Percentiles rank a stretch among this genome's conserved stretches.
Evolutionary conservation across 2,329 filamentous ascomycete genomes (phyloP).

Genomic region (Alternaria sp.): DNA sequence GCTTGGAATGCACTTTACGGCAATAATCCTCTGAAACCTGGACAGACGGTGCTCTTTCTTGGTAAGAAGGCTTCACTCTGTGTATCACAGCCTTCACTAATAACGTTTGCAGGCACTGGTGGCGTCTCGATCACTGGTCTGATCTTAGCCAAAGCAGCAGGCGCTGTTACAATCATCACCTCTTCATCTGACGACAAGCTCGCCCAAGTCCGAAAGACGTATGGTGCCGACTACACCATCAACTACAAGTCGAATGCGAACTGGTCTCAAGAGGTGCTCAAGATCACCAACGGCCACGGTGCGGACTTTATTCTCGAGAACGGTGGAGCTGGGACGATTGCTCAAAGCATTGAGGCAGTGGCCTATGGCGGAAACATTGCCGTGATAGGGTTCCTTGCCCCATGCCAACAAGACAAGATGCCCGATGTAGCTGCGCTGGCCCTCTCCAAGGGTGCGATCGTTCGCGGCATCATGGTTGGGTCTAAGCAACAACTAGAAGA

Average conservation of each 20-base stretch:
- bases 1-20: slow-evolving; percentile 30
- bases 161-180: slow-evolving; percentile 57
- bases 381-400: slow-evolving; percentile 55
- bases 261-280: slow-evolving; percentile 58
- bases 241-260: slow-evolving; percentile 60
- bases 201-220: slow-evolving; percentile 49
- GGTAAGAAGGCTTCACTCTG: slow-evolving; percentile 9
- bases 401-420: slow-evolving; percentile 36
- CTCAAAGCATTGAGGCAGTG: slow-evolving; percentile 57
- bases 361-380: slow-evolving; percentile 57
- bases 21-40: slow-evolving; percentile 17
- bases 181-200: slow-evolving; percentile 63
- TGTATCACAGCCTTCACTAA: not conserved
- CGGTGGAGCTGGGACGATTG: slow-evolving; percentile 49
- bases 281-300: slow-evolving; percentile 56
- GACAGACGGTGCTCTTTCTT: slow-evolving; percentile 22
- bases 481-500: slow-evolving; percentile 60
- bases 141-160: slow-evolving; percentile 51
- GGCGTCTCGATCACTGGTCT: slow-evolving; percentile 50
- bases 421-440: slow-evolving; percentile 43
- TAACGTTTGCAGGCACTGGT: slow-evolving; percentile 40
- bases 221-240: slow-evolving; percentile 58
- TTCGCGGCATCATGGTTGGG: slow-evolving; percentile 66
- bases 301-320: slow-evolving; percentile 56
- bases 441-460: slow-evolving; percentile 41